These are phyloP conservation scores for Tirmania nivea DNA, from an alignment of 495 filamentous ascomycete species.

Conservation along the genomic window DNA sequence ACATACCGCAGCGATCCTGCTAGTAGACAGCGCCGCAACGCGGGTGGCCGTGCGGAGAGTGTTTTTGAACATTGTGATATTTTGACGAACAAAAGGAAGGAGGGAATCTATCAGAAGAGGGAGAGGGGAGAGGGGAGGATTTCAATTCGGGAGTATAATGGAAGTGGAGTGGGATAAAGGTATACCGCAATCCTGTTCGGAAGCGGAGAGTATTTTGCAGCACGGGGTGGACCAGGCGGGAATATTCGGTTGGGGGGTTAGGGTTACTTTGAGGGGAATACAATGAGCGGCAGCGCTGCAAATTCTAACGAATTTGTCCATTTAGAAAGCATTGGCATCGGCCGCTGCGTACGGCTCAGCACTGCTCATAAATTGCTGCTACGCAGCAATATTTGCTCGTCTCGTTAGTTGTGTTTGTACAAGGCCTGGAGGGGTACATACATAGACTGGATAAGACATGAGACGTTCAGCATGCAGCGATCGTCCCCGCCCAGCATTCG, in stretches of 20 bases:
- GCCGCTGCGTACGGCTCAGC: no score
- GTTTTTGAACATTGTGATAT: constrained; percentile 78
- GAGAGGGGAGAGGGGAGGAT: constrained; percentile 7
- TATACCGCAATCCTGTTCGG: neutral
- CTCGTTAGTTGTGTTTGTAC: no score
- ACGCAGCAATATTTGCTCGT: no score
- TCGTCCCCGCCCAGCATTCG: no score
- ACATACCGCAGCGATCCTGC: constrained; percentile 87
- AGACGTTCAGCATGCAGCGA: no score
- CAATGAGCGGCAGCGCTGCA: no score
- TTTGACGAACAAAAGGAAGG: constrained; percentile 32
- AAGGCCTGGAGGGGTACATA: no score
- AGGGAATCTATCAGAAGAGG: constrained; percentile 24
- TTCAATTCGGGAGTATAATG: constrained; percentile 20
- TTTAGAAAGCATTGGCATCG: no score
- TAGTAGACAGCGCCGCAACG: constrained; percentile 78
- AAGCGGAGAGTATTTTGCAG: constrained; percentile 28
- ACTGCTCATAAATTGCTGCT: no score
- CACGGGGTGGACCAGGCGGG: constrained; percentile 4
- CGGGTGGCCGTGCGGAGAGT: constrained; percentile 88
- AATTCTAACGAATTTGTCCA: no score
- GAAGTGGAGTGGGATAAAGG: constrained; percentile 29
- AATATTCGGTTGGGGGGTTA: constrained; percentile 23
- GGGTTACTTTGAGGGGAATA: neutral
- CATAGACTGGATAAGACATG: no score